phyloP scores from a whole-genome alignment of 2,329 filamentous ascomycete species.

The Claviceps africana region DNA sequence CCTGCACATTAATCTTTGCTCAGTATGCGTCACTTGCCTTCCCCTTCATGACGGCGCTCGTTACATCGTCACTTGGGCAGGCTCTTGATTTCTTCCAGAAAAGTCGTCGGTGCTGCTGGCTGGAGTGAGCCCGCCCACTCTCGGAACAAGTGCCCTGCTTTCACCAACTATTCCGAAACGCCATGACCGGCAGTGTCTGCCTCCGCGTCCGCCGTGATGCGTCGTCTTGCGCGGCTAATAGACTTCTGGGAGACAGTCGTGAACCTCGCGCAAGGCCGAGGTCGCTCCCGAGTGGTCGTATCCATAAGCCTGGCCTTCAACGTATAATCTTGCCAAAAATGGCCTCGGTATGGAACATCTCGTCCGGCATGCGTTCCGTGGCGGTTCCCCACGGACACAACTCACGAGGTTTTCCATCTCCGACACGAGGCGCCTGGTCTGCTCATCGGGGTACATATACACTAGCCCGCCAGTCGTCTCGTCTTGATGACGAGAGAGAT shows the following conservation, averaged over 20 bases:
- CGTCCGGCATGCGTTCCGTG: constrained; percentile 50
- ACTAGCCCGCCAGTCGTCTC: constrained; percentile 7
- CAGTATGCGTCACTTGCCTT: background rate
- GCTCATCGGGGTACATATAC: constrained; percentile 67
- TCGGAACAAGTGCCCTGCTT: constrained; percentile 54
- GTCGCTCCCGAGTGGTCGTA: constrained; percentile 22
- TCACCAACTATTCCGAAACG: constrained; percentile 74
- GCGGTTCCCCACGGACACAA: constrained; percentile 52
- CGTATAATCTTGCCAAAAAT: constrained; percentile 57
- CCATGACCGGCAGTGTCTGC: constrained; percentile 63
- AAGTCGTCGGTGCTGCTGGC: constrained; percentile 29
- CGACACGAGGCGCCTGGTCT: constrained; percentile 64
- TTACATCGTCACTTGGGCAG: constrained; percentile 3
- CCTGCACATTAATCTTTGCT: background rate
- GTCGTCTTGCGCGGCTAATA: constrained; percentile 31
- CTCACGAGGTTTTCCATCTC: constrained; percentile 71
- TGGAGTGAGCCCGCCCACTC: constrained; percentile 24
- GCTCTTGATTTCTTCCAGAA: constrained; percentile 20
- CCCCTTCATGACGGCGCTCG: background rate
- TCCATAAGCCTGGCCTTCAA: constrained; percentile 44
- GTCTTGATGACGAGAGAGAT: background rate
- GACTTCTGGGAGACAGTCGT: constrained; percentile 50
- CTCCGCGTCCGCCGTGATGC: constrained; percentile 50
- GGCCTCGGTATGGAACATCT: constrained; percentile 55
- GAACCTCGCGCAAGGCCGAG: constrained; percentile 47